These are phyloP conservation scores for Symbiodinium pilosum DNA, from an alignment of 73 alveolate genomes.

Conservation along the genomic window DNA sequence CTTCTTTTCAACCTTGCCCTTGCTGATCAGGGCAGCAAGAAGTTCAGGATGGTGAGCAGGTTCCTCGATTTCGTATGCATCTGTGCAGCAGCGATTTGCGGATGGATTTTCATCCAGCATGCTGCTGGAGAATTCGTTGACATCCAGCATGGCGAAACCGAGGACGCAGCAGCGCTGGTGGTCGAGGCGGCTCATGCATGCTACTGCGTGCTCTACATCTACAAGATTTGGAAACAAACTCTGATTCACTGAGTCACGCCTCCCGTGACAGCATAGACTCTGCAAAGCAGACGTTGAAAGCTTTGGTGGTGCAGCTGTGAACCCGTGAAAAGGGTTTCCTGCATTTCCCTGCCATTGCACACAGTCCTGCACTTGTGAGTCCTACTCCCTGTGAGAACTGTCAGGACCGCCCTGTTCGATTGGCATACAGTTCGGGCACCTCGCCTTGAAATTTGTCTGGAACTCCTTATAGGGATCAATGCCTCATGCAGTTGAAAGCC, in stretches of 20 bases:
- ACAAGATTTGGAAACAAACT: slow-evolving; percentile 6
- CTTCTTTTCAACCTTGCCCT: background rate
- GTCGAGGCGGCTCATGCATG: slow-evolving; percentile 53
- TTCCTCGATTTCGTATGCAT: slow-evolving; percentile 19
- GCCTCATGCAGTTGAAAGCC: too few species aligned
- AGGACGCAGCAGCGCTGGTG: slow-evolving; percentile 50
- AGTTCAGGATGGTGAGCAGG: slow-evolving; percentile 46
- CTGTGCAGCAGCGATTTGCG: background rate
- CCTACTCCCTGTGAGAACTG: too few species aligned
- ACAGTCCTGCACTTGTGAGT: too few species aligned
- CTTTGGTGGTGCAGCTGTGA: too few species aligned
- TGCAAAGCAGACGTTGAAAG: too few species aligned
- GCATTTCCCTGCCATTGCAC: too few species aligned
- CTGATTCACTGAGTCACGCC: background rate
- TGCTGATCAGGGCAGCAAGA: slow-evolving; percentile 36
- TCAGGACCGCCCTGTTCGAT: slow-evolving; percentile 79
- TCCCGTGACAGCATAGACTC: too few species aligned
- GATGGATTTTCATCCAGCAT: slow-evolving; percentile 12
- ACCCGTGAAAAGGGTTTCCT: too few species aligned
- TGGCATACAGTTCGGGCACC: slow-evolving; percentile 78
- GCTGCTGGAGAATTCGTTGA: slow-evolving; percentile 22
- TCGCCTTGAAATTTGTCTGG: background rate
- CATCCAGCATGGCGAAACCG: slow-evolving; percentile 1
- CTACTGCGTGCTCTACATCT: slow-evolving; percentile 17
- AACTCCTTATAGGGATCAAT: too few species aligned